Base-by-base conservation (phyloP, 164 flowering plant species). In the Vitis labrusca region DNA sequence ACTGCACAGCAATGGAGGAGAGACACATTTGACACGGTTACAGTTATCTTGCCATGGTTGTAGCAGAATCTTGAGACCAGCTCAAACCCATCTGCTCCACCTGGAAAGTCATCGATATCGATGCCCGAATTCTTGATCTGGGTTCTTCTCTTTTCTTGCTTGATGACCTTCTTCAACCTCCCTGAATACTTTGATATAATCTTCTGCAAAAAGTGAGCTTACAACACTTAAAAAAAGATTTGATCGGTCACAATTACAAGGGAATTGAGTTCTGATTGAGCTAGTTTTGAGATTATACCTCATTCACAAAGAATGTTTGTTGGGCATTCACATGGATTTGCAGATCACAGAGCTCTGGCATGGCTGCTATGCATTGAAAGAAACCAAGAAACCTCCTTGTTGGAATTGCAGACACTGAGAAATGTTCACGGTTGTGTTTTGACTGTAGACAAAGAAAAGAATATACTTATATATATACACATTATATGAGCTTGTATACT, bases 31-130 rank as follows among this genome's bases (percentile, higher is more conserved):
- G 86, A 73, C 3, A 85, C 79, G 2, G 82, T 73, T 67, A 90
- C 80, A 19, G 54, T 30, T 56, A 85, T 76, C 67, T 58, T 60
- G 10, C 92, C 94, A 73, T 82, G 70, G 84, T 73, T 83, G 87
- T 93, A 85, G 68, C 92, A 90, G 79, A 91, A 93, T 74, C 94
- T 84, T 60, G 87, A 72, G 65, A 85, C 82, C 12, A 86, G 72
- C 73, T 93, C 98, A 70, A 93, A 93, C 75, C 89, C 95, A 64
- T 80, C 67, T 68, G 91, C 51, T 9, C 94, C 97, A 9, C 97
- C 91, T 3, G 95, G 97, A 66, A 91, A 90, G 17, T 81, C 87
- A 62, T 78, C 64, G 67, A 88, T 73, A 53, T 73, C 76, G 17
- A 87, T 73, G 0, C 50, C 63, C 8, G 78, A 62, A 30, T 67